Evolutionary conservation across 73 alveolate species (phyloP).

Genomic region (Paramecium sexaurelia): DNA sequence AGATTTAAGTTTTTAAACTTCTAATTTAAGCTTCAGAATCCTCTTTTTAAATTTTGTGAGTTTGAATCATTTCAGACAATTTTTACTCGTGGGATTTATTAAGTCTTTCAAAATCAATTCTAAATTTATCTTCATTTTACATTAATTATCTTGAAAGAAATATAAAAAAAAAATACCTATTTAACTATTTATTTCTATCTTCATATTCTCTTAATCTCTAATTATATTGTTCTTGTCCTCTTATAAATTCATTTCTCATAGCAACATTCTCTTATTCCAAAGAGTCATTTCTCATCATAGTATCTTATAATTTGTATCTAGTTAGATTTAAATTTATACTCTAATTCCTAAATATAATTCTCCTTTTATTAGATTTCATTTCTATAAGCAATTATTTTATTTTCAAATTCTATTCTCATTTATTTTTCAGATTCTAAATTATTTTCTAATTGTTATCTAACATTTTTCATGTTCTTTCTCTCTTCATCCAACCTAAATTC

Average conservation of each 20-base stretch:
- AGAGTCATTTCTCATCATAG: background rate
- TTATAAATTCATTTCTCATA: conserved; percentile 32
- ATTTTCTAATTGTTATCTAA: conserved; percentile 3
- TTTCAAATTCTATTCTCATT: conserved; percentile 23
- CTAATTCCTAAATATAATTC: background rate
- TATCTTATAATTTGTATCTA: background rate
- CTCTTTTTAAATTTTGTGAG: background rate
- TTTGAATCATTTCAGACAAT: background rate
- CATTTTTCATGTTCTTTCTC: conserved; percentile 19
- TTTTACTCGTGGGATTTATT: background rate
- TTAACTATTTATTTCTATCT: conserved; percentile 9
- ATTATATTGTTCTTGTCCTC: conserved; percentile 37
- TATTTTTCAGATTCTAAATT: background rate
- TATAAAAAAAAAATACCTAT: background rate
- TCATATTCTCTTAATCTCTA: conserved; percentile 33
- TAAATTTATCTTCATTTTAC: conserved; percentile 3
- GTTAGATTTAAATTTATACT: background rate
- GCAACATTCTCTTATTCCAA: background rate
- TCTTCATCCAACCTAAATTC: conserved; percentile 44
- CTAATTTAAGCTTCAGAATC: conserved; percentile 34
- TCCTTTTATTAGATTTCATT: background rate
- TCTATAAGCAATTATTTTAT: background rate
- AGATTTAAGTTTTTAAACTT: background rate
- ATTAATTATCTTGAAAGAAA: background rate
- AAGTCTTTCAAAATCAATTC: conserved; percentile 21